Evolutionary conservation across 192 early-diverging fungal genomes (phyloP).

Genomic region (Coemansia javaensis): DNA sequence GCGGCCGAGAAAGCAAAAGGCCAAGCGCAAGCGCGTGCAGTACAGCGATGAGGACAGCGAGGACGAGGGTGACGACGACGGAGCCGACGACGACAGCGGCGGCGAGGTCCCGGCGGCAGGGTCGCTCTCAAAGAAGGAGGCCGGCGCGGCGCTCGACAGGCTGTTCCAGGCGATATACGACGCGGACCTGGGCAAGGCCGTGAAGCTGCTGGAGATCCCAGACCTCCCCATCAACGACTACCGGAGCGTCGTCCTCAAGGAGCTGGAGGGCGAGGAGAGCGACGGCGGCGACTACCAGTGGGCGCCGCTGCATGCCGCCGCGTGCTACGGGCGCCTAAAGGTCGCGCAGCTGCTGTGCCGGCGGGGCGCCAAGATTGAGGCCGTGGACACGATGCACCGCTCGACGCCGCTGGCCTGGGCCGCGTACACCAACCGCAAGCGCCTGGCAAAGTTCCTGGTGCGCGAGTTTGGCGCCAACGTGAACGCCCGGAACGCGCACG

Average conservation of each 20-base stretch:
- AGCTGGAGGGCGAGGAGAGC: slow-evolving; percentile 35
- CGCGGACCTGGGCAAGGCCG: slow-evolving; percentile 28
- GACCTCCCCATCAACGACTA: slow-evolving; percentile 36
- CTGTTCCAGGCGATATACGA: slow-evolving; percentile 49
- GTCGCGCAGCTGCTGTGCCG: slow-evolving; percentile 65
- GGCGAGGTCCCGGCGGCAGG: not conserved
- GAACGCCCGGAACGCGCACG: slow-evolving; percentile 69
- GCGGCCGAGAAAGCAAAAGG: not conserved
- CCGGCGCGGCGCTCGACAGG: slow-evolving; percentile 18
- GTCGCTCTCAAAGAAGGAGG: not conserved
- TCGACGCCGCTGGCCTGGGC: slow-evolving; percentile 89
- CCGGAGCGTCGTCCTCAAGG: slow-evolving; percentile 42
- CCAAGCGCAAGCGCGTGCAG: slow-evolving; percentile 38
- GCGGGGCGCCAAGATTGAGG: slow-evolving; percentile 72
- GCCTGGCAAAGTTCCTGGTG: slow-evolving; percentile 67
- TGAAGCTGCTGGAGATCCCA: slow-evolving; percentile 25
- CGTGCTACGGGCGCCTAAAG: slow-evolving; percentile 71
- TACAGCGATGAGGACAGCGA: slow-evolving; percentile 9
- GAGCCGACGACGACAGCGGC: not conserved
- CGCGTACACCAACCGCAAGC: slow-evolving; percentile 70
- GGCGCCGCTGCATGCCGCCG: slow-evolving; percentile 80
- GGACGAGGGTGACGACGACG: not conserved
- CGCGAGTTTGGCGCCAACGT: slow-evolving; percentile 71
- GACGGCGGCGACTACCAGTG: slow-evolving; percentile 70
- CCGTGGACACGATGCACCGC: slow-evolving; percentile 78